Evolutionary conservation across 805 yeast species (phyloP).

Genomic region (Pichia heedii): DNA sequence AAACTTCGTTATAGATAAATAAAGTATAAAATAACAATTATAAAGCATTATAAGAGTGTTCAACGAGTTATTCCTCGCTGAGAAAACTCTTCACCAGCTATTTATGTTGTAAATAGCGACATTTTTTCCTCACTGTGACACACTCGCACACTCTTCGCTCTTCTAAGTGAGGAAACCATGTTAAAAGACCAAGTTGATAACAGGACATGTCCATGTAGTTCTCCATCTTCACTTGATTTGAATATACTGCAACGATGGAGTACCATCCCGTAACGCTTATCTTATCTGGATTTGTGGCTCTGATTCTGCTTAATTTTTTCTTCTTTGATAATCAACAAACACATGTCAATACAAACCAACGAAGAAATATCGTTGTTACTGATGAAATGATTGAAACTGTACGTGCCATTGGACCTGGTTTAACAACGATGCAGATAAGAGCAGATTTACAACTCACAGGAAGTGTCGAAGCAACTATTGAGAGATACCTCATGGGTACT

Average conservation of each 20-base stretch:
- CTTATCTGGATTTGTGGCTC: slow-evolving; percentile 40
- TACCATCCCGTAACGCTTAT: slow-evolving; percentile 37
- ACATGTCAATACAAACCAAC: neutral
- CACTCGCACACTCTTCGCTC: no score
- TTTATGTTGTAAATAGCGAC: no score
- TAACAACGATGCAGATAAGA: slow-evolving; percentile 61
- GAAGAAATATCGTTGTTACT: slow-evolving; percentile 27
- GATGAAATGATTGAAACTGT: slow-evolving; percentile 79
- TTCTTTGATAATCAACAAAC: slow-evolving; percentile 29
- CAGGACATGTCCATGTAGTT: no score
- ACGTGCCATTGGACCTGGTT: slow-evolving; percentile 68
- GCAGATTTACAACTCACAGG: slow-evolving; percentile 69
- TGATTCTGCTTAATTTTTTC: slow-evolving; percentile 58
- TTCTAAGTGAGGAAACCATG: no score
- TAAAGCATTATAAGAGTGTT: no score
- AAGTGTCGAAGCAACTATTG: slow-evolving; percentile 72
- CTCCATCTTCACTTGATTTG: neutral
- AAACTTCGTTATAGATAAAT: no score
- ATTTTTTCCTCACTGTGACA: no score
- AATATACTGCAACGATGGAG: neutral
- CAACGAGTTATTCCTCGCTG: no score
- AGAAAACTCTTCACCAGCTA: no score
- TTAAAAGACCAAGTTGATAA: no score
- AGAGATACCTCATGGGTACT: slow-evolving; percentile 47
- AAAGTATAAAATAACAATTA: no score